A percentile compares a stretch with the other conserved stretches of the same genome.
phyloP scores from a whole-genome alignment of 2,329 filamentous ascomycete genomes.

The Hymenoscyphus fructigenus region DNA sequence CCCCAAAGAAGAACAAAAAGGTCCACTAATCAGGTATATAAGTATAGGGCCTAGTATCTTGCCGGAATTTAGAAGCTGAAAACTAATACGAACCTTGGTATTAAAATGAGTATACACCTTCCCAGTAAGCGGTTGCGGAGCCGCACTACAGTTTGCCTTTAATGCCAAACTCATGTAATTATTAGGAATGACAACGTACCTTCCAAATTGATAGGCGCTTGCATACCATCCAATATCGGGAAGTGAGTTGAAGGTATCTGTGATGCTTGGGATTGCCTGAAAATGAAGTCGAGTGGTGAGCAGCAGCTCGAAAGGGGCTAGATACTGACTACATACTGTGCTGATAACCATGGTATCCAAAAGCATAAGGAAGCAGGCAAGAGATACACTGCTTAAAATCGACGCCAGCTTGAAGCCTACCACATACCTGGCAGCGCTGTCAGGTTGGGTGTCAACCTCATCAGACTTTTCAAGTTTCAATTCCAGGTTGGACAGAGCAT shows the following conservation, averaged over 20 bases:
- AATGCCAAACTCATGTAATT: no score
- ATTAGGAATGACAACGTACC: no score
- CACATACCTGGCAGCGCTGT: no score
- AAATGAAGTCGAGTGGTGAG: not conserved
- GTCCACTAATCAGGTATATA: slow-evolving; percentile 10
- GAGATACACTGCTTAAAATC: no score
- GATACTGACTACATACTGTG: not conserved
- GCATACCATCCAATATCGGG: not conserved
- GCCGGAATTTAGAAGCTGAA: not conserved
- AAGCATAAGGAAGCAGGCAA: not conserved
- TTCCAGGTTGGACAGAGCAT: no score
- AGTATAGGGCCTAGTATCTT: not conserved
- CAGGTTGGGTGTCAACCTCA: no score
- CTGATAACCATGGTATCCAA: not conserved
- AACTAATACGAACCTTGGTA: not conserved
- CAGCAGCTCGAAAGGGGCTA: not conserved
- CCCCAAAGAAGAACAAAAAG: slow-evolving; percentile 34
- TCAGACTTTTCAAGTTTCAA: no score
- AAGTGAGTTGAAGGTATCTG: not conserved
- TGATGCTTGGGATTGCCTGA: not conserved
- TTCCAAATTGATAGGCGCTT: not conserved
- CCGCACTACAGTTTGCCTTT: not conserved
- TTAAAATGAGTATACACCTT: not conserved
- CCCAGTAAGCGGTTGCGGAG: not conserved
- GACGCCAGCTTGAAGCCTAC: no score